phyloP scores from a whole-genome alignment of 176 grass and related monocot species.

The Secale cereale region DNA sequence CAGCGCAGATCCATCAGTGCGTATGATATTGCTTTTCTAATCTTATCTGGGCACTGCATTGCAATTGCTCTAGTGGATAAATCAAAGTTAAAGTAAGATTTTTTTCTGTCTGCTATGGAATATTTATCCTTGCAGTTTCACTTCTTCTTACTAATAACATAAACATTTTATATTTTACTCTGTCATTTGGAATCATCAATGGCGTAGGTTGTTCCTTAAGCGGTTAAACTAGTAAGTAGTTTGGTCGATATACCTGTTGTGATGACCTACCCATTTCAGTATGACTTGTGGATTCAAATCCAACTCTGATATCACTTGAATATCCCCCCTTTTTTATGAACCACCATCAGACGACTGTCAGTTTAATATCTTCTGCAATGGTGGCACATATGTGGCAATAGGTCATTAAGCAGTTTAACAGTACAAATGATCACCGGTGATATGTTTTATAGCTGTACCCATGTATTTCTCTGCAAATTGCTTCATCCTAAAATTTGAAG shows the following conservation, averaged over 20 bases:
- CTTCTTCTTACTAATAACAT: background rate
- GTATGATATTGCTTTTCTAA: constrained; percentile 74
- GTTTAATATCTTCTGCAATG: background rate
- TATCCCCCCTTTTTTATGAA: background rate
- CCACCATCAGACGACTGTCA: background rate
- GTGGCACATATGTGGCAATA: background rate
- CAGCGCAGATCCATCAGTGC: constrained; percentile 94
- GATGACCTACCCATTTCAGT: background rate
- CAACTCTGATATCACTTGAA: background rate
- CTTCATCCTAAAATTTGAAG: background rate
- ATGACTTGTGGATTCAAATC: background rate
- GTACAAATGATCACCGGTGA: background rate
- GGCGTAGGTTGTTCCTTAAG: background rate
- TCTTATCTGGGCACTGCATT: constrained; percentile 77
- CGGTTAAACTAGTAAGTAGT: background rate
- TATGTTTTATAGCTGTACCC: background rate
- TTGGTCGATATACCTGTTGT: background rate
- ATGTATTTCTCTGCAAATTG: background rate
- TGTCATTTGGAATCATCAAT: background rate
- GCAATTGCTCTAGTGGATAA: constrained; percentile 96
- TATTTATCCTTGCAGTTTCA: background rate
- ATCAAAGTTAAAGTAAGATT: constrained; percentile 79
- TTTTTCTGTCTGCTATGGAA: background rate
- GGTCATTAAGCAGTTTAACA: background rate
- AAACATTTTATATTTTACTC: background rate